Percentiles rank a stretch among this genome's conserved stretches.
phyloP scores from a whole-genome alignment of 805 yeast genomes.

The Metschnikowia cubensis region DNA sequence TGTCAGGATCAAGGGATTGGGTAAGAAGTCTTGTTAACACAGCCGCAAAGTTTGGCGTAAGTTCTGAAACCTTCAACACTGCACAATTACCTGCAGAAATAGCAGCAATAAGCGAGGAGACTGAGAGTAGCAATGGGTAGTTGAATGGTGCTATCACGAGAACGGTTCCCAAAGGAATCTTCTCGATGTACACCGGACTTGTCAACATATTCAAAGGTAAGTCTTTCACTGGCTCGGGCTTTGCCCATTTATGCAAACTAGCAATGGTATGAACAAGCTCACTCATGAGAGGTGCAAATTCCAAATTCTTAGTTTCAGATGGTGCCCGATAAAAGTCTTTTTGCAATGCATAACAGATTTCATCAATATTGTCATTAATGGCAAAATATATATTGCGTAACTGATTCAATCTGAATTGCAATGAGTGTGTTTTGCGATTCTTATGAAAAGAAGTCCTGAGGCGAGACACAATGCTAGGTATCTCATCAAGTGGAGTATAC shows the following conservation, averaged over 20 bases:
- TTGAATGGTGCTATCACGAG: slow-evolving; percentile 78
- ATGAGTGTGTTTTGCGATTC: slow-evolving; percentile 45
- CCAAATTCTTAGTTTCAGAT: slow-evolving; percentile 60
- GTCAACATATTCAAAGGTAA: slow-evolving; percentile 32
- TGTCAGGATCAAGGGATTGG: slow-evolving; percentile 50
- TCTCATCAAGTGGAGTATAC: slow-evolving; percentile 47
- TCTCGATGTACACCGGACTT: slow-evolving; percentile 17
- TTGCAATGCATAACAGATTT: slow-evolving; percentile 52
- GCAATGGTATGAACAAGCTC: slow-evolving; percentile 61
- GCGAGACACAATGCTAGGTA: slow-evolving; percentile 43
- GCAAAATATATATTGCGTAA: slow-evolving; percentile 65
- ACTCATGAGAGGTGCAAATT: slow-evolving; percentile 45
- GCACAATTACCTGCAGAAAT: slow-evolving; percentile 83
- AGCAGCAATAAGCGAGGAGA: slow-evolving; percentile 72
- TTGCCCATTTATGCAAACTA: slow-evolving; percentile 57
- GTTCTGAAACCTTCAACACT: slow-evolving; percentile 71
- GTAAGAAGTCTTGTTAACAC: slow-evolving; percentile 55
- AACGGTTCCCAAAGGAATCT: slow-evolving; percentile 55
- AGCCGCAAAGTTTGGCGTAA: slow-evolving; percentile 56
- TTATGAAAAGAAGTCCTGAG: slow-evolving; percentile 42
- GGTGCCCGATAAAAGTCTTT: slow-evolving; percentile 65
- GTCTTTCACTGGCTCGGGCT: slow-evolving; percentile 42
- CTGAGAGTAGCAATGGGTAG: slow-evolving; percentile 63
- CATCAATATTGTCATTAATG: slow-evolving; percentile 53
- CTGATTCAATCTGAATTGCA: slow-evolving; percentile 56